Evolutionary conservation across 2,329 filamentous ascomycete genomes (phyloP), one percentile per base, ranked within the genome.

Genomic region (Aspergillus carbonarius): DNA sequence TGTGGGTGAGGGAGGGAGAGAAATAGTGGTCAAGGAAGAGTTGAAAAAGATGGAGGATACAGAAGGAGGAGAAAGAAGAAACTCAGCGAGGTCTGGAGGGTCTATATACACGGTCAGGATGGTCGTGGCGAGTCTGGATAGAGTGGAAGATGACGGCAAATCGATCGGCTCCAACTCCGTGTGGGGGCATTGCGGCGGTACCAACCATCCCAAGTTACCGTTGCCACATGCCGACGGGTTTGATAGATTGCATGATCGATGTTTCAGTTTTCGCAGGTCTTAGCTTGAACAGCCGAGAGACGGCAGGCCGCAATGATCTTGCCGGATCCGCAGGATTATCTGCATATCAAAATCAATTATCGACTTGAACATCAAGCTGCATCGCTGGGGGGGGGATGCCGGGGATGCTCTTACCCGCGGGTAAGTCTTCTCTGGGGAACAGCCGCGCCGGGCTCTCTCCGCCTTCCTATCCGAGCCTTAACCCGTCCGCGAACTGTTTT

Each of bases 181-280:
- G 63, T 61, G 63, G 63, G 83, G 85, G 66, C 30, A 47, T 34
- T 39, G 51, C 59, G 39, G 40, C 49, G 46, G 51, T 46, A 25
- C 39, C 18, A 54, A 42, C 17, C 27, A 56, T 15, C 20, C 35
- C 32, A 55, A 55, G 17, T 35, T 55, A 48, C 58, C 58, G 58
- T 52, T 85, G 78, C 55, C 39, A 60, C 51, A 48, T 60, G 59
- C 59, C 59, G 59, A 56, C 13, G 35, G 32, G 13, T 44, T 32
- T 23, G 37, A 54, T 42, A 25, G 37, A 32, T 50, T 35, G 54
- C 53, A 49, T 56, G 54, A 50, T 42, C 44, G 20, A 30, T 42
- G 39, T 23, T 42, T 13, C 54, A 49, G 47, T 42, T 39, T 23
- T 50, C 54, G 54, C 23, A 44, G 35, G 23, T 51, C 12, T 34